These are phyloP conservation scores for Dothideomycetidae sp. DNA, from an alignment of 2,329 filamentous ascomycete species.

Conservation along the genomic window DNA sequence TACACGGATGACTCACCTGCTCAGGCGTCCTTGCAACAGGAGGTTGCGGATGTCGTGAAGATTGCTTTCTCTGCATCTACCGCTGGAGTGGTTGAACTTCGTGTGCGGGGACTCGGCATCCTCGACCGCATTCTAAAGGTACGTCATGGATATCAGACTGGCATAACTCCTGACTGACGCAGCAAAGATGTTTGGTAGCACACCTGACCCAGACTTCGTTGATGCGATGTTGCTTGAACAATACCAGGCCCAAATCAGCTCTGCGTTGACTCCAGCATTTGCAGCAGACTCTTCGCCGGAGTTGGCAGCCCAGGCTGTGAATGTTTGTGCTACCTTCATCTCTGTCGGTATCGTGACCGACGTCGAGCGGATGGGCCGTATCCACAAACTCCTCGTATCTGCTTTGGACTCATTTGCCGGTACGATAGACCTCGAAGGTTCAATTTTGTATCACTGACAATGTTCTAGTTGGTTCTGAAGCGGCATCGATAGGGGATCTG, in stretches of 20 bases:
- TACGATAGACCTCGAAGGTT: slow-evolving; percentile 20
- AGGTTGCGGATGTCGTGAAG: slow-evolving; percentile 80
- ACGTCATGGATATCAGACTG: no score
- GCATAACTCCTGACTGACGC: slow-evolving; percentile 1
- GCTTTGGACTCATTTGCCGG: slow-evolving; percentile 84
- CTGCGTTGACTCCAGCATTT: slow-evolving; percentile 89
- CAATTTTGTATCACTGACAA: slow-evolving; percentile 43
- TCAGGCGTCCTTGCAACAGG: slow-evolving; percentile 63
- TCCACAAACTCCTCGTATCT: slow-evolving; percentile 80
- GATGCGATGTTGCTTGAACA: slow-evolving; percentile 93
- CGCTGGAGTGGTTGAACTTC: slow-evolving; percentile 74
- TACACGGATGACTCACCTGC: slow-evolving; percentile 66
- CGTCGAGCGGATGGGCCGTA: slow-evolving; percentile 95
- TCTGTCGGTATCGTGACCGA: slow-evolving; percentile 95
- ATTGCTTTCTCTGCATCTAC: slow-evolving; percentile 98
- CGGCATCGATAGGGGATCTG: slow-evolving; percentile 79
- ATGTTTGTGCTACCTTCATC: slow-evolving; percentile 96
- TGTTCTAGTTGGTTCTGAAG: slow-evolving; percentile 65
- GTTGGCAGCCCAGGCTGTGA: slow-evolving; percentile 86
- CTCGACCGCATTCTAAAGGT: slow-evolving; percentile 79
- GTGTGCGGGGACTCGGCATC: slow-evolving; percentile 84
- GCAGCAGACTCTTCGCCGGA: slow-evolving; percentile 92
- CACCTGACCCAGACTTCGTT: slow-evolving; percentile 91
- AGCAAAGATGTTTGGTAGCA: slow-evolving; percentile 70
- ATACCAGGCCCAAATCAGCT: slow-evolving; percentile 96